Evolutionary conservation across 495 filamentous ascomycete species (phyloP).

Genomic region (Neurospora sp.): DNA sequence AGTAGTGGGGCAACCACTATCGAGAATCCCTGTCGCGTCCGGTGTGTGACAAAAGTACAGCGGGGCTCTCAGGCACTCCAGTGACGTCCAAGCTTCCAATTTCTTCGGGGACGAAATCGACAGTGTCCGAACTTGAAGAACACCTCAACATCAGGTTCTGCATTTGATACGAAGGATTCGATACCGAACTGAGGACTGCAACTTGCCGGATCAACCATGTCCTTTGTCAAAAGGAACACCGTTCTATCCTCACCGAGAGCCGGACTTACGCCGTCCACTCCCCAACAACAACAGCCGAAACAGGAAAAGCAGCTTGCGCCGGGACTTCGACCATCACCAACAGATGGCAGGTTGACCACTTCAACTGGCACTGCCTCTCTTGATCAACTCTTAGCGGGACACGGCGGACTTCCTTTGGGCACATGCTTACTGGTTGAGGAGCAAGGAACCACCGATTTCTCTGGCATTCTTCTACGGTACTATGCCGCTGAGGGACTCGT

Average conservation of each 20-base stretch:
- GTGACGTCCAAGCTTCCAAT: neutral
- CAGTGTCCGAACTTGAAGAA: neutral
- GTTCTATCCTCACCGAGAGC: constrained; percentile 43
- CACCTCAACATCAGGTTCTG: neutral
- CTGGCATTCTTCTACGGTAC: constrained; percentile 71
- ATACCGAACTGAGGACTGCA: neutral
- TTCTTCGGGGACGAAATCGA: neutral
- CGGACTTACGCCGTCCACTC: neutral
- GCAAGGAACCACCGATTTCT: constrained; percentile 89
- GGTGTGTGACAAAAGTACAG: neutral
- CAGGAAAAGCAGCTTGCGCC: constrained; percentile 33
- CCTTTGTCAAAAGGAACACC: constrained; percentile 82
- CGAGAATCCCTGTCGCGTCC: neutral
- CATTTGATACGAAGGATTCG: neutral
- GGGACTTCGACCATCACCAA: constrained; percentile 76
- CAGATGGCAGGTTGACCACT: constrained; percentile 80
- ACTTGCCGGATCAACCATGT: constrained; percentile 43
- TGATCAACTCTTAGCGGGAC: constrained; percentile 76
- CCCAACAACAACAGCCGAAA: constrained; percentile 1
- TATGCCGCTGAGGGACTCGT: constrained; percentile 90
- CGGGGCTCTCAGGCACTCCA: neutral
- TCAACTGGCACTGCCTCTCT: constrained; percentile 83
- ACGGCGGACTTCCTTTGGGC: constrained; percentile 79
- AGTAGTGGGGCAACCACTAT: neutral
- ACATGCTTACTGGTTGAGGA: constrained; percentile 79